Evolutionary conservation across 202 grass and related monocot species (phyloP).

Genomic region (Dendrocalamus latiflorus): DNA sequence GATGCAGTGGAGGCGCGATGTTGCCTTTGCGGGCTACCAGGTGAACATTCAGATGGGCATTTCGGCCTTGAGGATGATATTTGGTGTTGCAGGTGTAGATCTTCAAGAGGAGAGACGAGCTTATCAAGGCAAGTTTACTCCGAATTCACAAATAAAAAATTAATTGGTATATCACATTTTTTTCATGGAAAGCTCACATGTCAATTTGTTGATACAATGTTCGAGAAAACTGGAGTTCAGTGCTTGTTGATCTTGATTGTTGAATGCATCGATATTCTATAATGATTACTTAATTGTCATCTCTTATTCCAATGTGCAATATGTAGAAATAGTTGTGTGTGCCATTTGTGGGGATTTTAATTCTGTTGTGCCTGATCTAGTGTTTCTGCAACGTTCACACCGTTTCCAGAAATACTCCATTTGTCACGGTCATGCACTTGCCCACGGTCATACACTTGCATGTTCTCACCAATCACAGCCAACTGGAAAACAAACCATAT

Average conservation of each 20-base stretch:
- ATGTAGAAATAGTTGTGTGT: neutral
- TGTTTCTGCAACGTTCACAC: neutral
- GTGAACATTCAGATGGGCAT: conserved; percentile 94
- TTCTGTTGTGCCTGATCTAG: neutral
- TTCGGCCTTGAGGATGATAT: conserved; percentile 86
- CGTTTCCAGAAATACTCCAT: neutral
- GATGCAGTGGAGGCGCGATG: conserved; percentile 86
- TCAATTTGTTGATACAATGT: neutral
- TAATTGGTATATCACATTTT: neutral
- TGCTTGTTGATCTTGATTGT: neutral
- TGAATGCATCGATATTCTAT: neutral
- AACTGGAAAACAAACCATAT: neutral
- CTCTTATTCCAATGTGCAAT: neutral
- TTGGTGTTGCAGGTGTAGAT: conserved; percentile 72
- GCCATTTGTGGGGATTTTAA: neutral
- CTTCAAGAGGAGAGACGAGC: conserved; percentile 78
- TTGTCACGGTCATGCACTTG: too few relatives aligned
- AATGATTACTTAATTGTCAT: neutral
- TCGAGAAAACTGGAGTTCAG: neutral
- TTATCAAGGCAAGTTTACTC: conserved; percentile 69
- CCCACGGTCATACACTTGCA: too few relatives aligned
- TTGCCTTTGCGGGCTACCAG: conserved; percentile 94
- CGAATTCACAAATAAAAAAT: neutral
- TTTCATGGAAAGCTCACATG: neutral
- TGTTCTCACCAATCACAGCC: neutral